Evolutionary conservation across 306 rosid species (phyloP).

Genomic region (Cicer judaicum): DNA sequence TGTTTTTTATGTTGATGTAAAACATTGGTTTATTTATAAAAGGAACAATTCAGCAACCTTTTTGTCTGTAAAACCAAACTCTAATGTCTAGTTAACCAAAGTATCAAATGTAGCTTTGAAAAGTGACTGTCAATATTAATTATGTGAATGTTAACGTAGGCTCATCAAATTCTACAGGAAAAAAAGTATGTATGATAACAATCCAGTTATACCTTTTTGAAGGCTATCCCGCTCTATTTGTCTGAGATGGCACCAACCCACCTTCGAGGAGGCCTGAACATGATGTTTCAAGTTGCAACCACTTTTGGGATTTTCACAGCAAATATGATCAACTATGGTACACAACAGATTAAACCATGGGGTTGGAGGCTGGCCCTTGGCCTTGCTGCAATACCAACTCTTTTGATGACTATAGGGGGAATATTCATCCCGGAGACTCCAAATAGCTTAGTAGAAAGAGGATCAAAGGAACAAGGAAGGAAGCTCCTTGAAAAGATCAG

Average conservation of each 20-base stretch:
- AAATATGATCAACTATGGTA: constrained; percentile 85
- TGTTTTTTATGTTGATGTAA: background rate
- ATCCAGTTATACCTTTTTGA: constrained; percentile 48
- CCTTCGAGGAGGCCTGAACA: constrained; percentile 87
- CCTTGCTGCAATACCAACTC: constrained; percentile 76
- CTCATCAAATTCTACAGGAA: constrained; percentile 28
- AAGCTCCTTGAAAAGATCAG: constrained; percentile 67
- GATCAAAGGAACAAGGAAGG: constrained; percentile 64
- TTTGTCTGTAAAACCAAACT: background rate
- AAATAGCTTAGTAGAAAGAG: constrained; percentile 78
- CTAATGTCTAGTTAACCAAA: background rate
- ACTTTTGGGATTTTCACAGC: constrained; percentile 88
- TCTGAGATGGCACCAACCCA: constrained; percentile 98
- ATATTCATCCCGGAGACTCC: constrained; percentile 86
- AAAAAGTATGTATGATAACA: constrained; percentile 35
- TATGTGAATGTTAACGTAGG: background rate
- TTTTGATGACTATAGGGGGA: constrained; percentile 83
- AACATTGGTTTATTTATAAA: background rate
- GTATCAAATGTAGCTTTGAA: constrained; percentile 3
- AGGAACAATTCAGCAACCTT: background rate
- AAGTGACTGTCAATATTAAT: background rate
- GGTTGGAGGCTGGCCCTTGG: constrained; percentile 96
- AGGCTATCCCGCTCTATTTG: constrained; percentile 90
- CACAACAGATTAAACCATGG: constrained; percentile 77
- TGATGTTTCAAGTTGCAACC: constrained; percentile 96